These are phyloP conservation scores for Knufia fluminis DNA, from an alignment of 2,329 filamentous ascomycete species.

Conservation along the genomic window DNA sequence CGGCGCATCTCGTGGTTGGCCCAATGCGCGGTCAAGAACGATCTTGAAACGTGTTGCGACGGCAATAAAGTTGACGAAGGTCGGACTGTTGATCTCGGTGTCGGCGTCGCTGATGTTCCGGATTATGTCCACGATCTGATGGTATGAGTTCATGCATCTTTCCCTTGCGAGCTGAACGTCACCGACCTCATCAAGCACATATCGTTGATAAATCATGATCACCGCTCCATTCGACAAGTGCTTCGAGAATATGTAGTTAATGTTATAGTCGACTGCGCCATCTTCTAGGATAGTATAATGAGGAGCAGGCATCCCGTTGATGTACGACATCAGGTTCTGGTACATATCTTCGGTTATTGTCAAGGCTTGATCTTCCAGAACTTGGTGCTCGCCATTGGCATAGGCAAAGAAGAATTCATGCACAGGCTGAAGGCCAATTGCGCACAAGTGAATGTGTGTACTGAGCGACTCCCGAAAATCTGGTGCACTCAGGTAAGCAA, in stretches of 20 bases:
- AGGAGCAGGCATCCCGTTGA: slow-evolving; percentile 13
- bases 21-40: slow-evolving; percentile 13
- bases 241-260: slow-evolving; percentile 19
- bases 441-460: slow-evolving; percentile 18
- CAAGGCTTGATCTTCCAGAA: slow-evolving; percentile 11
- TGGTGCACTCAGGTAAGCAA: slow-evolving; percentile 20
- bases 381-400: slow-evolving; percentile 11
- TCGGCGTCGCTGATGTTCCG: slow-evolving; percentile 21
- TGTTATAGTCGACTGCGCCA: slow-evolving; percentile 21
- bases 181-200: slow-evolving; percentile 12
- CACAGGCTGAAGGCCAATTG: slow-evolving; percentile 21
- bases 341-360: slow-evolving; percentile 21
- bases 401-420: slow-evolving; percentile 20
- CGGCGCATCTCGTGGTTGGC: slow-evolving; percentile 12
- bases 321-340: slow-evolving; percentile 21
- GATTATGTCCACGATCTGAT: slow-evolving; percentile 17
- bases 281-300: slow-evolving; percentile 21
- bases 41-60: slow-evolving; percentile 19
- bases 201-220: slow-evolving; percentile 19
- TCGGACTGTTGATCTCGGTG: slow-evolving; percentile 19
- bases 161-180: slow-evolving; percentile 13
- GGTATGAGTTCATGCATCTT: slow-evolving; percentile 17
- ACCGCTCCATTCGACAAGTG: slow-evolving; percentile 17
- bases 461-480: slow-evolving; percentile 20
- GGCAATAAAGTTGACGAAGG: slow-evolving; percentile 17